phyloP scores from a whole-genome alignment of 345 rosid species.

The Syzygium aromaticum region DNA sequence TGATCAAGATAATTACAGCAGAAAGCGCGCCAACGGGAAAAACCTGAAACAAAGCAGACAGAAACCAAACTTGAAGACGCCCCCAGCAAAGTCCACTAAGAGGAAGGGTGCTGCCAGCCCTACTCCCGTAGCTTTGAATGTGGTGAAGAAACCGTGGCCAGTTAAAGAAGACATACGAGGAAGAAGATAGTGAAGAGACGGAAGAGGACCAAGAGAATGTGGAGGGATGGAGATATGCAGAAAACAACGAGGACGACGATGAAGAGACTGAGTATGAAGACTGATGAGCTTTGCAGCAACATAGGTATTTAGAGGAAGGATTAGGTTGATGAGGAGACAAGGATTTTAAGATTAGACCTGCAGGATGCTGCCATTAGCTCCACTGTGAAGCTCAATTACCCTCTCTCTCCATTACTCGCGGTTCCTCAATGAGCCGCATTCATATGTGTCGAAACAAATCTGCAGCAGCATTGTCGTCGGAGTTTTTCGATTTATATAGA shows the following conservation, averaged over 20 bases:
- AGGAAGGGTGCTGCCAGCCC: conserved; percentile 59
- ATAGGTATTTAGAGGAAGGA: no score
- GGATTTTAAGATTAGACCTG: no score
- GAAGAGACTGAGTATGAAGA: conserved; percentile 97
- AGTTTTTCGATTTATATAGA: no score
- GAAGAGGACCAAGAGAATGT: conserved; percentile 79
- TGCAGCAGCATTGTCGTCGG: no score
- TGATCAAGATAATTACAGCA: conserved; percentile 61
- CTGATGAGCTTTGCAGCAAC: conserved; percentile 9
- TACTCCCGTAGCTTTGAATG: conserved; percentile 33
- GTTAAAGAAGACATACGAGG: conserved; percentile 54
- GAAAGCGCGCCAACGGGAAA: conserved; percentile 58
- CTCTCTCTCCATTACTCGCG: no score
- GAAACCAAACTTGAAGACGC: conserved; percentile 56
- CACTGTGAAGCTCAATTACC: no score
- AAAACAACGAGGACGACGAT: conserved; percentile 58
- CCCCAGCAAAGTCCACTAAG: conserved; percentile 44
- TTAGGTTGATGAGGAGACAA: no score
- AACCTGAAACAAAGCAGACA: conserved; percentile 49
- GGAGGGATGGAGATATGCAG: conserved; percentile 76
- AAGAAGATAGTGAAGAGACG: conserved; percentile 87
- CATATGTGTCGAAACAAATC: no score
- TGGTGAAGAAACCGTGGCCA: conserved; percentile 54
- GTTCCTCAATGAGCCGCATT: no score
- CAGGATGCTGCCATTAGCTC: no score